These are phyloP conservation scores for Calonectria montana DNA, from an alignment of 2,329 filamentous ascomycete genomes.

Conservation along the genomic window DNA sequence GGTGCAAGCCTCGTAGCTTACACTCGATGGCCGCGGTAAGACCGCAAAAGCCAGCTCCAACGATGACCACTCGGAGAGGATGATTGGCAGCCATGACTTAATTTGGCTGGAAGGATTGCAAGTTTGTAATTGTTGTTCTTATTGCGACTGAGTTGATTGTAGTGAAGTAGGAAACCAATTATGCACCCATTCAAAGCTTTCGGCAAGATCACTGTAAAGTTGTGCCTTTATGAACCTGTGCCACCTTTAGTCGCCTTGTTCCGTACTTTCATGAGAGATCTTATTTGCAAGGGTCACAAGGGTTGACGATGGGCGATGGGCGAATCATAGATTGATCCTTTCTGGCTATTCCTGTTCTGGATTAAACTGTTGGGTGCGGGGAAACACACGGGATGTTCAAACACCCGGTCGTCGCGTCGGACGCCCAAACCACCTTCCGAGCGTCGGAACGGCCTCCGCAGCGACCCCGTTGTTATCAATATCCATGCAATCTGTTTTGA, in stretches of 20 bases:
- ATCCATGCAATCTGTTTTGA: not conserved
- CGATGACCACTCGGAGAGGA: slow-evolving; percentile 7
- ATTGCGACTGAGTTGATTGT: not conserved
- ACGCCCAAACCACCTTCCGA: not conserved
- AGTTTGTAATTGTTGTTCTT: not conserved
- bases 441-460: not conserved
- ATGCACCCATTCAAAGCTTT: not conserved
- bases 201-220: not conserved
- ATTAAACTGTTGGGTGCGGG: not conserved
- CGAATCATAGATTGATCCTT: slow-evolving; percentile 1
- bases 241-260: not conserved
- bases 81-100: not conserved
- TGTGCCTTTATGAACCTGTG: not conserved
- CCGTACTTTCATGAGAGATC: not conserved
- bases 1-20: slow-evolving; percentile 5
- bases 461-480: not conserved
- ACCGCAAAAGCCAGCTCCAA: slow-evolving; percentile 16
- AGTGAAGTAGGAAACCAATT: not conserved
- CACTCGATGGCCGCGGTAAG: slow-evolving; percentile 18
- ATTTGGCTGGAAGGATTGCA: not conserved
- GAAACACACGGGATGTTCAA: not conserved
- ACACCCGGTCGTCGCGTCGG: not conserved
- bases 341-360: not conserved
- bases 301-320: not conserved
- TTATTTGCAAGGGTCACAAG: not conserved